Evolutionary conservation across 1,284 basidiomycete species (phyloP).

Genomic region (Sanghuangporus sanghuang): DNA sequence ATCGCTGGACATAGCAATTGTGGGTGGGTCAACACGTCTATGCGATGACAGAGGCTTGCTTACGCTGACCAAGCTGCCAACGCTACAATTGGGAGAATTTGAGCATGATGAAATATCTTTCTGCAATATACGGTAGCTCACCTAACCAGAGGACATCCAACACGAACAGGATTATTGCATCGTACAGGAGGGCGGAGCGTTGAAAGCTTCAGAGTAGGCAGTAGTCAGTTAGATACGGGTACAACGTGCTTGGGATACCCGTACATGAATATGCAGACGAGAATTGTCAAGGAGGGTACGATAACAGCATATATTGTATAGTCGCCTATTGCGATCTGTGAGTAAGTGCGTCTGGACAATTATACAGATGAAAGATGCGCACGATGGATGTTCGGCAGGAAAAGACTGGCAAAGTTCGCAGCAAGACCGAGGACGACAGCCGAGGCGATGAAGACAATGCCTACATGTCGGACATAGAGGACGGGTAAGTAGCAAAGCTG

Average conservation of each 20-base stretch:
- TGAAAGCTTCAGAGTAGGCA: conserved; percentile 40
- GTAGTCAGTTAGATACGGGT: not conserved
- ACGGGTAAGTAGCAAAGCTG: not conserved
- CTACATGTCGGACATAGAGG: conserved; percentile 29
- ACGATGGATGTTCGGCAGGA: conserved; percentile 62
- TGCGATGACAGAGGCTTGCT: conserved; percentile 24
- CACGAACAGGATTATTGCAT: conserved; percentile 49
- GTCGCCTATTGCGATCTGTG: conserved; percentile 40
- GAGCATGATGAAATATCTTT: not conserved
- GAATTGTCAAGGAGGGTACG: conserved; percentile 57
- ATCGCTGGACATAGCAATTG: conserved; percentile 42
- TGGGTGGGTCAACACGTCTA: conserved; percentile 3
- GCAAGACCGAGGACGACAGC: conserved; percentile 64
- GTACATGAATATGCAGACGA: conserved; percentile 51
- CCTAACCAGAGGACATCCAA: conserved; percentile 63
- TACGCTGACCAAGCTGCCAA: conserved; percentile 72
- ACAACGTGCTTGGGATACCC: conserved; percentile 18
- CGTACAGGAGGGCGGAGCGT: conserved; percentile 63
- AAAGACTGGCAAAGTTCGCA: conserved; percentile 58
- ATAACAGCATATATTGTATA: conserved; percentile 65
- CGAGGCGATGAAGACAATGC: conserved; percentile 51
- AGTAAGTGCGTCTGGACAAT: not conserved
- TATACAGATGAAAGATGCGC: conserved; percentile 21
- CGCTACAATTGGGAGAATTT: conserved; percentile 34
- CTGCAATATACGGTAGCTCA: conserved; percentile 29